Evolutionary conservation across 1,284 basidiomycete genomes (phyloP).

Genomic region (Sanghuangporus baumii): DNA sequence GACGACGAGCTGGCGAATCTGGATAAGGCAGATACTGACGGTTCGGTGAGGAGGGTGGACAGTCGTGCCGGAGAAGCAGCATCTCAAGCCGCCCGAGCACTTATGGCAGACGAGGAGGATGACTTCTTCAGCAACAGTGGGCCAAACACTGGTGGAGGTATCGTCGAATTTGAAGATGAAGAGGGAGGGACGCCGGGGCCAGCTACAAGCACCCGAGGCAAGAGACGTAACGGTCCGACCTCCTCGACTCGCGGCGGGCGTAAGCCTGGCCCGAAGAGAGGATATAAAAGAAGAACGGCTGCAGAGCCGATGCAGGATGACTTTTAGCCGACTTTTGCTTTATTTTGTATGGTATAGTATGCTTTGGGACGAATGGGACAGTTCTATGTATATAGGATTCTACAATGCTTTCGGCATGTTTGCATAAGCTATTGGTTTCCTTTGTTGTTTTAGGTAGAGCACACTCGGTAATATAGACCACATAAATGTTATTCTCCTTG

Average conservation of each 20-base stretch:
- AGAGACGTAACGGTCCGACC: slow-evolving; percentile 29
- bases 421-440: slow-evolving; percentile 8
- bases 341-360: slow-evolving; percentile 12
- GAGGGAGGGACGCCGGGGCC: slow-evolving; percentile 27
- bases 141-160: slow-evolving; percentile 19
- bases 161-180: slow-evolving; percentile 32
- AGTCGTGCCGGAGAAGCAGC: slow-evolving; percentile 31
- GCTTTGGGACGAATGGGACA: not conserved
- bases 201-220: slow-evolving; percentile 28
- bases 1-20: slow-evolving; percentile 83
- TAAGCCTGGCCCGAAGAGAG: slow-evolving; percentile 21
- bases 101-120: slow-evolving; percentile 81
- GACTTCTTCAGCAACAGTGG: slow-evolving; percentile 67
- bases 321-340: slow-evolving; percentile 1
- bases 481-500: not conserved
- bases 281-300: slow-evolving; percentile 27
- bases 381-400: not conserved
- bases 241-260: slow-evolving; percentile 30
- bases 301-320: slow-evolving; percentile 1
- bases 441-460: slow-evolving; percentile 4
- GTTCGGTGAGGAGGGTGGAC: slow-evolving; percentile 34
- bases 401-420: slow-evolving; percentile 4
- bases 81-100: slow-evolving; percentile 46
- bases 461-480: not conserved
- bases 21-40: slow-evolving; percentile 28